These are phyloP conservation scores for Auriscalpium microsporum DNA, from an alignment of 768 basidiomycete species.

Conservation along the genomic window DNA sequence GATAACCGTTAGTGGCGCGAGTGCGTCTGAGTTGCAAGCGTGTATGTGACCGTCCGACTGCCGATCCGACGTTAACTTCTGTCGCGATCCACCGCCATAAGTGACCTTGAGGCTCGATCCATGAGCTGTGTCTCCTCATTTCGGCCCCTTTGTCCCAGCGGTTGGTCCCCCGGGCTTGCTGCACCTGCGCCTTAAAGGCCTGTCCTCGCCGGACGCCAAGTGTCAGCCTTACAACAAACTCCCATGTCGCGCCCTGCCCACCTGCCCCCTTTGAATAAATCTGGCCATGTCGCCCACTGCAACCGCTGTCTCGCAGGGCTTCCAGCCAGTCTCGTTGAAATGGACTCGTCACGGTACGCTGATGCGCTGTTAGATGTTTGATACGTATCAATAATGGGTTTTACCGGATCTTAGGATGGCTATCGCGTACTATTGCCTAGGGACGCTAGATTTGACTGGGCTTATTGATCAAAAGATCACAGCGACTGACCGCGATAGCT, in stretches of 20 bases:
- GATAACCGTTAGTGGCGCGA: background rate
- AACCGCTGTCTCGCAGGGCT: conserved; percentile 62
- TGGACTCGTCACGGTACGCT: conserved; percentile 64
- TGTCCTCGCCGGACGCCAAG: too few species aligned
- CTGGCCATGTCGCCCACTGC: conserved; percentile 56
- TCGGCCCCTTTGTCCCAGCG: background rate
- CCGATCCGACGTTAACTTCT: background rate
- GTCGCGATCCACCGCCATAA: background rate
- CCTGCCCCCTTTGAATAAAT: conserved; percentile 27
- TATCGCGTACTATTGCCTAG: conserved; percentile 82
- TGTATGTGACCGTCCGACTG: too few species aligned
- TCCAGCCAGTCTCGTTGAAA: conserved; percentile 55
- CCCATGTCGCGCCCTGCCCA: background rate
- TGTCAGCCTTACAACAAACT: background rate
- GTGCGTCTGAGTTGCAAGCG: background rate
- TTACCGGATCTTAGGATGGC: conserved; percentile 49
- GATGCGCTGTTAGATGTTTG: background rate
- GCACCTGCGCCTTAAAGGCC: too few species aligned
- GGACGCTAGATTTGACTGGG: conserved; percentile 71
- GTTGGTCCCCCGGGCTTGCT: too few species aligned
- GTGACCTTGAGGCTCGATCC: background rate
- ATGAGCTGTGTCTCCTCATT: background rate
- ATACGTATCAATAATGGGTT: background rate
- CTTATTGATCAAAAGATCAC: conserved; percentile 37
- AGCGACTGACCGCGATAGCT: conserved; percentile 46